Base-by-base conservation (phyloP, 208 protist genomes). In the Jaenimonas drosophilae region DNA sequence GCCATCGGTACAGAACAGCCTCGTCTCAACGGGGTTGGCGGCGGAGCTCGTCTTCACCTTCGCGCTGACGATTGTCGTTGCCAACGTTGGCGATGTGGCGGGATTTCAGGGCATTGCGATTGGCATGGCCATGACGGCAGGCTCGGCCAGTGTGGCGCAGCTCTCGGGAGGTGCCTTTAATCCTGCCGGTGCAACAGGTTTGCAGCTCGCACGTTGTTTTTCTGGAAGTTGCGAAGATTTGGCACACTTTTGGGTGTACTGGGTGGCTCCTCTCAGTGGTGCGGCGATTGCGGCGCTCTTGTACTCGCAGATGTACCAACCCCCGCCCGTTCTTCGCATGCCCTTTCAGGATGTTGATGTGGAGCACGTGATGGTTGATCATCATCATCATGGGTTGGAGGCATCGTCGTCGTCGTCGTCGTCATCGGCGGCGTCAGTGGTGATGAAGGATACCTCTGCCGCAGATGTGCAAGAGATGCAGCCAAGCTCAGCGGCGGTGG, bases 41-140 rank as follows among this genome's bases (percentile, higher is more conserved):
- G 73, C 74, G 19, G 75, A 91, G 63, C 63, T 91, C 47, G 78
- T 86, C 49, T 88, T 74, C 48, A 91, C 83, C 29, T 82, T 91
- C 32, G 78, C 78, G 7, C 61, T 91, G 21, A 68, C 68, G 19
- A 49, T 78, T 2, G 83, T 88, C 19, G 76, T 85, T 44, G 64
- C 88, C 20, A 81, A 91, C 55, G 70, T 77, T 19, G 71, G 58
- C 27, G 86, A 88, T 51, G 82, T 72, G 0, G 58, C 65, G 23
- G 78, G 86, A 56, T 86, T 88, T 27, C 80, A 85, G 49, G 83
- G 77, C 12, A 84, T 91, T 50, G 83, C 83, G 7, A 63, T 84
- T 24, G 83, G 83, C 32, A 88, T 91, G 78, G 81, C 65, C 9
- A 62, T 86, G 26, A 48, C 68, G 1, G 83, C 78, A 0, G 78